These are phyloP conservation scores for Maudiozyma turicensis DNA, from an alignment of 805 yeast genomes.

Conservation along the genomic window DNA sequence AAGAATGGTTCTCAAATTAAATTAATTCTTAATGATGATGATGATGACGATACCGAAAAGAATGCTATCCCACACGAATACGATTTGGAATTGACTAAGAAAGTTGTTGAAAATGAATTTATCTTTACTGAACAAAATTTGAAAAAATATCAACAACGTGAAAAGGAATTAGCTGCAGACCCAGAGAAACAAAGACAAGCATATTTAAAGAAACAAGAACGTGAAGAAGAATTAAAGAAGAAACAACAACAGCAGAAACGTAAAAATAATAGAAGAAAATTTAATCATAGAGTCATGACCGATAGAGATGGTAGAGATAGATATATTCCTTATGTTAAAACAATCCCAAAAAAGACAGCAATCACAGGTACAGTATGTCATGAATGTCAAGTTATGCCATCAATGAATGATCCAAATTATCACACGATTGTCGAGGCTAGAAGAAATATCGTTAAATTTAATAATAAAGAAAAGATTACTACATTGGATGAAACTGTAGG, in stretches of 20 bases:
- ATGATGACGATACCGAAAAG: slow-evolving; percentile 23
- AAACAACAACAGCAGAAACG: slow-evolving; percentile 32
- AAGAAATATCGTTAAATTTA: slow-evolving; percentile 37
- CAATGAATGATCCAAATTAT: slow-evolving; percentile 63
- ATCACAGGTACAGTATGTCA: slow-evolving; percentile 82
- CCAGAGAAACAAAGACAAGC: slow-evolving; percentile 32
- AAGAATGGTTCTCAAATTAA: slow-evolving; percentile 44
- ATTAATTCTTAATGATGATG: slow-evolving; percentile 43
- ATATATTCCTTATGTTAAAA: slow-evolving; percentile 71
- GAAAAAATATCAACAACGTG: slow-evolving; percentile 39
- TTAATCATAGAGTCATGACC: slow-evolving; percentile 30
- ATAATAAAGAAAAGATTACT: slow-evolving; percentile 53
- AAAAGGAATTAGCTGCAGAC: slow-evolving; percentile 27
- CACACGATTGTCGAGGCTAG: slow-evolving; percentile 50
- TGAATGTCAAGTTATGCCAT: slow-evolving; percentile 84
- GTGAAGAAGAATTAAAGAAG: slow-evolving; percentile 29
- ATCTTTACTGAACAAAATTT: slow-evolving; percentile 83
- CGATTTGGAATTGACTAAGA: slow-evolving; percentile 67
- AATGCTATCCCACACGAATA: slow-evolving; percentile 69
- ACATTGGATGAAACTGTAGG: slow-evolving; percentile 77
- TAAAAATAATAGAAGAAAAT: slow-evolving; percentile 28
- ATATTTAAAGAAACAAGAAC: slow-evolving; percentile 26
- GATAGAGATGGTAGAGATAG: slow-evolving; percentile 36
- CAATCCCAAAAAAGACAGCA: slow-evolving; percentile 82
- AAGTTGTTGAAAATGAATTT: slow-evolving; percentile 74